Evolutionary conservation across 1,284 basidiomycete species (phyloP), one percentile per base, ranked within the genome.

Genomic region (Ceratobasidium sp.): DNA sequence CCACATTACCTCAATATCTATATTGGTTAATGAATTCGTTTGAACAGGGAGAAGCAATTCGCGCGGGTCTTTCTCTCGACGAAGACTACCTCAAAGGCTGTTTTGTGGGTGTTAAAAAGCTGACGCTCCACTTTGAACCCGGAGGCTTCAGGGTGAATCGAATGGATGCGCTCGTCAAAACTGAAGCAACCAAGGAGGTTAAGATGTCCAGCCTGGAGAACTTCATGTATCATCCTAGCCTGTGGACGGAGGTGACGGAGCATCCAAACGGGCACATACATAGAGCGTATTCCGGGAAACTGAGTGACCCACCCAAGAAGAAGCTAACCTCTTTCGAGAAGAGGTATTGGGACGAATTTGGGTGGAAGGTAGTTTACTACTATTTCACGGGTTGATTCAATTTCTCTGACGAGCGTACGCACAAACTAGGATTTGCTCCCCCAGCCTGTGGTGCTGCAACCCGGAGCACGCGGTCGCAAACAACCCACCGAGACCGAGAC

Each of bases 171-270:
- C 8, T 64, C 1, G 36, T 41, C 36, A 41, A 41, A 41, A 41
- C 36, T 5, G 36, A 41, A 4, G 4, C 36, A 41, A 41, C 36
- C 36, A 41, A 41, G 11, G 36, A 41, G 36, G 36, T 41, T 11
- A 11, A 4, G 11, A 11, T 41, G 36, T 41, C 36, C 4, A 41
- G 11, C 36, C 45, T 31, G 2, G 62, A 47, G 14, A 33, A 31
- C 19, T 64, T 64, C 29, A 3, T 48, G 15, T 64, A 64, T 8
- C 62, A 64, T 15, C 47, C 62, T 19, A 64, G 62, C 36, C 29
- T 64, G 9, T 64, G 62, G 62, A 27, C 47, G 1, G 62, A 64
- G 31, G 29, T 64, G 11, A 45, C 47, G 2, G 62, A 64, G 19
- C 19, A 24, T 17, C 62, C 62, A 6, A 48, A 45, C 27, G 47